phyloP scores from a whole-genome alignment of 805 yeast species.

The Candida verbasci region DNA sequence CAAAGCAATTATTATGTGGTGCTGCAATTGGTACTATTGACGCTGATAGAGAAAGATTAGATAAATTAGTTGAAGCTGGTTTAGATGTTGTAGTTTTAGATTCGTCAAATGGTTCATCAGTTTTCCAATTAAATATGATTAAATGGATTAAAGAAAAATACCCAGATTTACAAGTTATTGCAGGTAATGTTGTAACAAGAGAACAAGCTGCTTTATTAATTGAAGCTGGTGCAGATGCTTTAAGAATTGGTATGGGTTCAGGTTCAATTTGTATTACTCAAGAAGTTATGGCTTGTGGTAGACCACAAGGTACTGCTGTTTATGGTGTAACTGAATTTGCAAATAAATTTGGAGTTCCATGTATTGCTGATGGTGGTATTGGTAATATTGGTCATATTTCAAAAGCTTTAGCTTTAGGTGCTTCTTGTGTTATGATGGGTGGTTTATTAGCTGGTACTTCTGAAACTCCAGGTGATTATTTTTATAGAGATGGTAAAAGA shows the following conservation, averaged over 20 bases:
- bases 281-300: slow-evolving; percentile 99
- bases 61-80: slow-evolving; percentile 87
- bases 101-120: slow-evolving; percentile 96
- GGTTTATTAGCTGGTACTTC: slow-evolving; percentile 98
- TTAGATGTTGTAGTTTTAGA: slow-evolving; percentile 93
- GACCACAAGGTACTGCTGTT: slow-evolving; percentile 99
- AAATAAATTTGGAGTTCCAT: slow-evolving; percentile 93
- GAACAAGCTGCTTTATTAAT: slow-evolving; percentile 97
- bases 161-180: slow-evolving; percentile 85
- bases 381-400: slow-evolving; percentile 98
- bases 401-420: slow-evolving; percentile 95
- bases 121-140: slow-evolving; percentile 92
- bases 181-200: slow-evolving; percentile 98
- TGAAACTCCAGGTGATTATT: slow-evolving; percentile 98
- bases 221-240: slow-evolving; percentile 94
- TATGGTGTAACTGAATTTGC: slow-evolving; percentile 92
- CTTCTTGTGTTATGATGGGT: slow-evolving; percentile 99
- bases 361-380: slow-evolving; percentile 99
- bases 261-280: slow-evolving; percentile 99
- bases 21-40: slow-evolving; percentile 96
- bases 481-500: slow-evolving; percentile 97
- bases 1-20: slow-evolving; percentile 97
- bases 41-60: slow-evolving; percentile 81
- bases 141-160: slow-evolving; percentile 78
- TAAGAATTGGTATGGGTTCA: slow-evolving; percentile 99